Conservation (phyloP, 2,329 filamentous ascomycete species). For the Trichophyton verrucosum region DNA sequence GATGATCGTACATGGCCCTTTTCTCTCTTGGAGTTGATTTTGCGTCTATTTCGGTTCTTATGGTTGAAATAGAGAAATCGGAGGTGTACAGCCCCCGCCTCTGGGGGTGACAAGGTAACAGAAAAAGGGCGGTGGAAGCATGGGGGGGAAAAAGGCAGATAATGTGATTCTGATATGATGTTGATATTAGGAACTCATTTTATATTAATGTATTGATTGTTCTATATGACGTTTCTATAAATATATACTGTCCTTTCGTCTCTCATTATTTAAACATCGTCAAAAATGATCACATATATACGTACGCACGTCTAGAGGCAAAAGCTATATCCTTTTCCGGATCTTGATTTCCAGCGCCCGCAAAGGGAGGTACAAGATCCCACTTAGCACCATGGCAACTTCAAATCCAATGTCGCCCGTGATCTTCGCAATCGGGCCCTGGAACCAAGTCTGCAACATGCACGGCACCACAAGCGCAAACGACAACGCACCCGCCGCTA, state of each 20-base stretch:
- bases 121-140: not conserved
- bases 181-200: not conserved
- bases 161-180: not conserved
- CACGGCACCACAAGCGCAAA: slow-evolving; percentile 48
- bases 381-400: slow-evolving; percentile 22
- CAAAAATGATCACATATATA: not conserved
- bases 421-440: slow-evolving; percentile 47
- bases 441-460: slow-evolving; percentile 60
- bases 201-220: too few relatives aligned
- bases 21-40: not conserved
- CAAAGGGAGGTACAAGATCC: slow-evolving; percentile 13
- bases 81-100: not conserved
- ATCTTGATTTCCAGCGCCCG: slow-evolving; percentile 10
- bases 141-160: not conserved
- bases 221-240: too few relatives aligned
- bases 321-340: slow-evolving; percentile 7
- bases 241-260: not conserved
- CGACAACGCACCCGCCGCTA: slow-evolving; percentile 48
- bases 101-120: not conserved
- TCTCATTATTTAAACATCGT: not conserved
- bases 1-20: not conserved
- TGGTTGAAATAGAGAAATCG: not conserved
- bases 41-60: not conserved
- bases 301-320: too few relatives aligned
- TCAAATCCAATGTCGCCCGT: slow-evolving; percentile 48